phyloP scores from a whole-genome alignment of 1,284 basidiomycete species.

The Puccinia polysora region DNA sequence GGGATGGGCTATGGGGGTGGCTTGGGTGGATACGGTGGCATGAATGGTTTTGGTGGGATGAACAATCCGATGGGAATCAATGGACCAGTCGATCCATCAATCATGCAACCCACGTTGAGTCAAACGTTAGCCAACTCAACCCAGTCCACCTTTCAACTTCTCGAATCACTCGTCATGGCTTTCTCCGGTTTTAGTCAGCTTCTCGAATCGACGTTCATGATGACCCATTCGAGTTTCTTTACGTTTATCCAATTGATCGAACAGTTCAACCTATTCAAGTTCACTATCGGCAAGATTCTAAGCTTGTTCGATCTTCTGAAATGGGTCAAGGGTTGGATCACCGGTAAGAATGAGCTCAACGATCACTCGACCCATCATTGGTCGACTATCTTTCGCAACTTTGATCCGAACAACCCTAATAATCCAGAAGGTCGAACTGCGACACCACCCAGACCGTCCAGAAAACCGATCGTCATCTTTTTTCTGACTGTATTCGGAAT shows the following conservation, averaged over 20 bases:
- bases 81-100: slow-evolving; percentile 48
- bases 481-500: slow-evolving; percentile 90
- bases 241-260: slow-evolving; percentile 98
- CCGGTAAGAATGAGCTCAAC: slow-evolving; percentile 45
- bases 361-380: slow-evolving; percentile 46
- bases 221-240: slow-evolving; percentile 95
- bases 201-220: slow-evolving; percentile 97
- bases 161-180: slow-evolving; percentile 91
- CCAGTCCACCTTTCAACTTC: slow-evolving; percentile 83
- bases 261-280: slow-evolving; percentile 83
- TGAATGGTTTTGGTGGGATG: slow-evolving; percentile 47
- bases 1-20: slow-evolving; percentile 56
- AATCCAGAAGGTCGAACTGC: neutral
- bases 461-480: slow-evolving; percentile 90
- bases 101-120: slow-evolving; percentile 62
- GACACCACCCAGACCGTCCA: slow-evolving; percentile 52
- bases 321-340: slow-evolving; percentile 46
- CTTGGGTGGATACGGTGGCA: slow-evolving; percentile 55
- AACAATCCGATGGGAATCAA: slow-evolving; percentile 56
- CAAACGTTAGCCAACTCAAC: slow-evolving; percentile 84
- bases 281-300: slow-evolving; percentile 87
- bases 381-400: slow-evolving; percentile 51
- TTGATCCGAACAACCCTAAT: slow-evolving; percentile 44
- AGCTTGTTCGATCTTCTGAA: slow-evolving; percentile 68
- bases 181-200: slow-evolving; percentile 95